Evolutionary conservation across 163 green algal species (phyloP).

Genomic region (Volvox carteri): DNA sequence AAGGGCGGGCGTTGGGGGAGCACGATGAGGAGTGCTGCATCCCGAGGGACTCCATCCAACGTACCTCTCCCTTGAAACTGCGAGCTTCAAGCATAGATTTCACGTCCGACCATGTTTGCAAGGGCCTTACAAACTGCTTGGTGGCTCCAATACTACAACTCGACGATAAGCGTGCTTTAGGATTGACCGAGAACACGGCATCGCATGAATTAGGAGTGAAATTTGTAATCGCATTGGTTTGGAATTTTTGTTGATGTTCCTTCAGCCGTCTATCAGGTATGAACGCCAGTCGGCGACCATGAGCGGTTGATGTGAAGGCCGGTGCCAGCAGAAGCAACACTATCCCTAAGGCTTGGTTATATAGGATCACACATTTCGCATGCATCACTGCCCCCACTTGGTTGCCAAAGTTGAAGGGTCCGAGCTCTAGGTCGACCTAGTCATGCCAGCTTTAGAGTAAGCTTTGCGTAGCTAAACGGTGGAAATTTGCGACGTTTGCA

Average conservation of each 20-base stretch:
- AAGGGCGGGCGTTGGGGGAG: not conserved
- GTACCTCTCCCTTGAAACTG: constrained; percentile 38
- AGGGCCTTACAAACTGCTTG: not conserved
- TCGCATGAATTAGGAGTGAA: not conserved
- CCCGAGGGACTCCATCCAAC: not conserved
- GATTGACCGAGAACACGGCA: not conserved
- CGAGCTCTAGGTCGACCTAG: too few relatives aligned
- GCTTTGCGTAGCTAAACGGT: too few relatives aligned
- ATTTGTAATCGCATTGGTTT: not conserved
- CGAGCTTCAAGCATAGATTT: constrained; percentile 21
- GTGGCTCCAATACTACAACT: constrained; percentile 12
- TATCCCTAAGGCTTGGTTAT: too few relatives aligned
- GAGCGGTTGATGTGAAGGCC: not conserved
- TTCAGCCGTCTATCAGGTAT: not conserved
- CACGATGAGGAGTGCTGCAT: not conserved
- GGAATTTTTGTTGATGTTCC: not conserved
- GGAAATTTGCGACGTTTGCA: too few relatives aligned
- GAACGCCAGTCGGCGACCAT: not conserved
- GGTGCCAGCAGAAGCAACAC: not conserved
- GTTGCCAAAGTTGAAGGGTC: too few relatives aligned
- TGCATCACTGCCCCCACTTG: too few relatives aligned
- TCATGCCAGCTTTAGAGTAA: too few relatives aligned
- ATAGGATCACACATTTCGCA: too few relatives aligned
- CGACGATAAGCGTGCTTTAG: not conserved
- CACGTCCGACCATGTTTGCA: constrained; percentile 13